Percentiles rank a stretch among this genome's conserved stretches.
phyloP scores from a whole-genome alignment of 139 green algal species.

The Chlorella sp. region DNA sequence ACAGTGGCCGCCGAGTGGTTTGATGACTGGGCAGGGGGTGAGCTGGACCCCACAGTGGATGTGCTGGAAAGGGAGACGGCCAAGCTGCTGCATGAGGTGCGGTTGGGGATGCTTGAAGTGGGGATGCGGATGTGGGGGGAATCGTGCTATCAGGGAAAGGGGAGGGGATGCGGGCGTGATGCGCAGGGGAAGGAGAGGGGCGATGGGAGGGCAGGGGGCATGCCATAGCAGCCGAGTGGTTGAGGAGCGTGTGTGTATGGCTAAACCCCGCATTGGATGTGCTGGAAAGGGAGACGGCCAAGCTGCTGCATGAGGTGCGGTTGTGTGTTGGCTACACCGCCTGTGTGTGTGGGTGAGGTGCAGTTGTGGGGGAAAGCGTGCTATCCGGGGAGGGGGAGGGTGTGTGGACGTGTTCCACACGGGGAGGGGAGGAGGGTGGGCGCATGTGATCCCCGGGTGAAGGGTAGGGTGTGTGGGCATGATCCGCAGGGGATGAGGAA shows the following conservation, averaged over 20 bases:
- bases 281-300: neutral
- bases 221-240: constrained; percentile 12
- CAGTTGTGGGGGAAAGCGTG: no score
- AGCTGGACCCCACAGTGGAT: neutral
- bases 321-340: no score
- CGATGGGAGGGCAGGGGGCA: no score
- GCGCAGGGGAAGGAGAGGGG: neutral
- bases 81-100: constrained; percentile 20
- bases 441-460: no score
- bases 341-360: no score
- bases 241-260: neutral
- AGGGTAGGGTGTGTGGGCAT: no score
- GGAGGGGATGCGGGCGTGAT: no score
- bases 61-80: constrained; percentile 7
- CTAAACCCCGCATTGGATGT: neutral
- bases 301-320: constrained; percentile 20
- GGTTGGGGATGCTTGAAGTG: neutral
- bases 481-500: no score
- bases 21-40: neutral
- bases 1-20: constrained; percentile 1
- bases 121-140: no score
- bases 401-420: no score
- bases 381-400: no score
- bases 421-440: neutral
- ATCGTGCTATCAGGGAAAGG: no score